Base-by-base conservation (phyloP, 202 grass and related monocot species). In the Carex arenaria region DNA sequence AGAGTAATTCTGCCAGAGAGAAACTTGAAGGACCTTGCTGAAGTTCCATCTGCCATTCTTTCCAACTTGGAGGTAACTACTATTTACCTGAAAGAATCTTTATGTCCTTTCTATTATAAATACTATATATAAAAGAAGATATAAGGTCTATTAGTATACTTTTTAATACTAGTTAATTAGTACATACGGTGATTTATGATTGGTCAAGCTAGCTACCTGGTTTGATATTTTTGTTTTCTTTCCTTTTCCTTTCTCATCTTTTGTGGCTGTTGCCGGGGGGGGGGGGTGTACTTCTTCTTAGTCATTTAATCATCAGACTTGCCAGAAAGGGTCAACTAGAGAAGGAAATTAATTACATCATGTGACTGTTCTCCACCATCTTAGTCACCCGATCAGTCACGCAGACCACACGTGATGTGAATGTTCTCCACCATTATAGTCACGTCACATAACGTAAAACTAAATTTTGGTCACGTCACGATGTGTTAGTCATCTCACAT, bases 1-100 rank as follows among this genome's bases (percentile, higher is more conserved):
- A 90, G 96, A 88, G 91, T 99, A 76, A 99, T 99, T 80, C 90
- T 99, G 67, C 96, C 96, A 74, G 91, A 94, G 89, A 87, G 96
- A 66, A 99, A 99, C 66, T 86, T 89, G 78, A 99, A 99, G 87
- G 96, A 99, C 85, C 85, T 99, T 73, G 76, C 88, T 55, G 96
- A 99, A 85, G 88, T 99, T 86, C 93, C 96, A 43, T 74, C 91
- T 36, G 83, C 93, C 19, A 87, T 99, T 84, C 93, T 96, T 79
- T 66, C 93, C 71, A 89, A 87, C 85, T 85, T 96, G 79, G 96
- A 99, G 96, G 96, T 99, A 92, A 23, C 31, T 64, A 34, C 10
- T 75, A 53, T 68, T 61, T 79, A 53, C 49, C 51, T 8, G 30
- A 78, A 28, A 34, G 10, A 31, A 18, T 59, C 13, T 6, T 5